Conservation (phyloP, 2,329 filamentous ascomycete species). For the Sphaerostilbella broomeana region DNA sequence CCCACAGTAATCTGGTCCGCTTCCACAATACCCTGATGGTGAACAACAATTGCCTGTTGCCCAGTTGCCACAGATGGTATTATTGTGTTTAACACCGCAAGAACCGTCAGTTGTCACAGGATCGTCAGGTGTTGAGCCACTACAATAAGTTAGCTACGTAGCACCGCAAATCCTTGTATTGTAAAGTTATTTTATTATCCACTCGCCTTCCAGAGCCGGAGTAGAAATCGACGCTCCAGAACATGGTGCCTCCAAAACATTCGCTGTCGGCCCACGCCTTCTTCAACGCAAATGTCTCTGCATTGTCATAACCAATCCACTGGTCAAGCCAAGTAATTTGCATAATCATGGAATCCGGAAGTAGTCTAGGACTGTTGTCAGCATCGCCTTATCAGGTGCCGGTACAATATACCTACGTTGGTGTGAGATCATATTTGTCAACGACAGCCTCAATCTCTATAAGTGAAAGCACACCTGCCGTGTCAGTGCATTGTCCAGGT, state of each 20-base stretch:
- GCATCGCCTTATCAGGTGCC: slow-evolving; percentile 2
- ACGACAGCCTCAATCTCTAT: slow-evolving; percentile 27
- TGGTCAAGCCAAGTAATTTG: slow-evolving; percentile 19
- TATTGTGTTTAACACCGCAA: neutral
- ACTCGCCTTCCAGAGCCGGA: neutral
- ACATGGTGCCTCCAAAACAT: slow-evolving; percentile 16
- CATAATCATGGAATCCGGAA: slow-evolving; percentile 14
- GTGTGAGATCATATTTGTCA: slow-evolving; percentile 1
- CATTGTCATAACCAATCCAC: slow-evolving; percentile 22
- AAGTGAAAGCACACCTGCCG: slow-evolving; percentile 24
- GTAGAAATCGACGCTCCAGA: slow-evolving; percentile 16
- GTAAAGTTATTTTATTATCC: neutral
- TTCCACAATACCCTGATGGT: neutral
- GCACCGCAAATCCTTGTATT: neutral
- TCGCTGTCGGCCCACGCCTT: slow-evolving; percentile 11
- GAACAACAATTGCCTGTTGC: slow-evolving; percentile 1
- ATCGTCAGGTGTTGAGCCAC: neutral
- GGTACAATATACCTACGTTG: neutral
- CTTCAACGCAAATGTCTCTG: slow-evolving; percentile 19
- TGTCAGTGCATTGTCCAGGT: slow-evolving; percentile 24
- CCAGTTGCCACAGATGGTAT: slow-evolving; percentile 1
- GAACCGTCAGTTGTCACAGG: neutral
- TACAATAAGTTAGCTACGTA: neutral
- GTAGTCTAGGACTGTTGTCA: slow-evolving; percentile 15
- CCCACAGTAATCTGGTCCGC: neutral